These are phyloP conservation scores for Amanita thiersii DNA, from an alignment of 768 basidiomycete genomes.

Conservation along the genomic window DNA sequence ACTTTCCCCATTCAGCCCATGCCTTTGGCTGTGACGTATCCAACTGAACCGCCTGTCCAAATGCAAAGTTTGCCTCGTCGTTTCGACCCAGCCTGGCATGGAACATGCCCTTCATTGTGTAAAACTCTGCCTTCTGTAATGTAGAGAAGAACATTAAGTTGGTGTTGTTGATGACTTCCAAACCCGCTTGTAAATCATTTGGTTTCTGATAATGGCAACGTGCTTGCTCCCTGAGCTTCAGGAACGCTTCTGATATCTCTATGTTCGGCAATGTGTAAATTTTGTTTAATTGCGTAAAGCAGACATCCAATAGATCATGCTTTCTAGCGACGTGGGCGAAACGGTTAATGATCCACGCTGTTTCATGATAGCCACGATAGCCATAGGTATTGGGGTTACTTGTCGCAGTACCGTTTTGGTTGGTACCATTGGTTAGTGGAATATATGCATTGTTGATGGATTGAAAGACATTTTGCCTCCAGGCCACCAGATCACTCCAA, in stretches of 20 bases:
- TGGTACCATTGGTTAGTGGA: conserved; percentile 67
- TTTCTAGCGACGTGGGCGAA: conserved; percentile 98
- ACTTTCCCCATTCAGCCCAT: conserved; percentile 98
- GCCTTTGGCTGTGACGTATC: conserved; percentile 93
- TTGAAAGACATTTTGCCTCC: conserved; percentile 97
- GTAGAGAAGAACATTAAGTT: conserved; percentile 97
- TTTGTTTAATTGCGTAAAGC: conserved; percentile 89
- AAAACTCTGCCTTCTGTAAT: conserved; percentile 95
- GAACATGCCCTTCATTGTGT: conserved; percentile 98
- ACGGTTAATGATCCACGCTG: conserved; percentile 99
- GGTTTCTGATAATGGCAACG: conserved; percentile 96
- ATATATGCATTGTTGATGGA: conserved; percentile 96
- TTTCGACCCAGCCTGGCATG: conserved; percentile 77
- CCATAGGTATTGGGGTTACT: conserved; percentile 75
- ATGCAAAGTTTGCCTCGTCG: conserved; percentile 87
- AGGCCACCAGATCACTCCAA: conserved; percentile 98
- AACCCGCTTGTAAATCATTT: conserved; percentile 84
- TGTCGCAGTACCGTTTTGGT: conserved; percentile 42
- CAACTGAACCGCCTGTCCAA: conserved; percentile 92
- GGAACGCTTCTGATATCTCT: conserved; percentile 98
- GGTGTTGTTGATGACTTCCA: conserved; percentile 99
- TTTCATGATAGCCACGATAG: conserved; percentile 97
- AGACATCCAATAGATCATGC: conserved; percentile 93
- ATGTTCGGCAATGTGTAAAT: conserved; percentile 99
- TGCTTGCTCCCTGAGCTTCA: conserved; percentile 97